Percentiles rank a stretch among this genome's conserved stretches.
Conservation (phyloP, 2,329 filamentous ascomycete genomes). For the Ploettnerulaceae sp. region DNA sequence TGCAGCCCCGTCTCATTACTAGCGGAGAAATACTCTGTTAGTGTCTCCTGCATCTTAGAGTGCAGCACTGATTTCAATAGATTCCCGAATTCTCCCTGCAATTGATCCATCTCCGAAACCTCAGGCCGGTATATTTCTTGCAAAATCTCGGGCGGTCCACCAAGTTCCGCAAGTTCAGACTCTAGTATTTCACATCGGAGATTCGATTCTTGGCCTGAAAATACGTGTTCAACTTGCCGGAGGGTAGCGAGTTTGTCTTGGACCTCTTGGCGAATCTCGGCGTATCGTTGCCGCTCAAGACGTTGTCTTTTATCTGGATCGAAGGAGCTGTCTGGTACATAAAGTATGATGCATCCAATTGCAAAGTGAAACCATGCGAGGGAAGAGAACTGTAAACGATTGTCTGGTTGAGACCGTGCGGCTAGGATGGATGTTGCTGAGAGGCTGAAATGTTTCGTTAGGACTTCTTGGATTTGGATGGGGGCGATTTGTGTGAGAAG, state of each 20-base stretch:
- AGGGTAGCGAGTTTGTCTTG: conserved; percentile 55
- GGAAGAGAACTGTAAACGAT: conserved; percentile 39
- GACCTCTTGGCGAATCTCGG: conserved; percentile 52
- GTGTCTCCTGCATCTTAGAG: conserved; percentile 17
- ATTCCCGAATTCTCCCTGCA: conserved; percentile 82
- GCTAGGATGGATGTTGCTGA: conserved; percentile 32
- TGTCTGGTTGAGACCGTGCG: conserved; percentile 25
- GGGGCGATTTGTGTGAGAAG: neutral
- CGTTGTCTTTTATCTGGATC: conserved; percentile 68
- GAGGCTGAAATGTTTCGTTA: conserved; percentile 36
- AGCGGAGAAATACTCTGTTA: conserved; percentile 22
- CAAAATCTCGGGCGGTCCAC: conserved; percentile 59
- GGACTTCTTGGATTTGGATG: conserved; percentile 17
- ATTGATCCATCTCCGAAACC: conserved; percentile 58
- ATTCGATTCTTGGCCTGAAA: conserved; percentile 64
- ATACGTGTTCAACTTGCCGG: conserved; percentile 57
- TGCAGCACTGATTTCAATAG: conserved; percentile 49
- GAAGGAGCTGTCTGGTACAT: conserved; percentile 79
- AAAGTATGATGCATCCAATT: conserved; percentile 68
- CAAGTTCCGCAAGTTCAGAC: conserved; percentile 58
- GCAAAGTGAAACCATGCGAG: conserved; percentile 74
- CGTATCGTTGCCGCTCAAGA: conserved; percentile 58
- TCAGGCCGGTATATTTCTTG: conserved; percentile 66
- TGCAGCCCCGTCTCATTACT: conserved; percentile 39
- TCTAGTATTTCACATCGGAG: conserved; percentile 60